phyloP scores from a whole-genome alignment of 2,329 filamentous ascomycete species.

The Septoria linicola region DNA sequence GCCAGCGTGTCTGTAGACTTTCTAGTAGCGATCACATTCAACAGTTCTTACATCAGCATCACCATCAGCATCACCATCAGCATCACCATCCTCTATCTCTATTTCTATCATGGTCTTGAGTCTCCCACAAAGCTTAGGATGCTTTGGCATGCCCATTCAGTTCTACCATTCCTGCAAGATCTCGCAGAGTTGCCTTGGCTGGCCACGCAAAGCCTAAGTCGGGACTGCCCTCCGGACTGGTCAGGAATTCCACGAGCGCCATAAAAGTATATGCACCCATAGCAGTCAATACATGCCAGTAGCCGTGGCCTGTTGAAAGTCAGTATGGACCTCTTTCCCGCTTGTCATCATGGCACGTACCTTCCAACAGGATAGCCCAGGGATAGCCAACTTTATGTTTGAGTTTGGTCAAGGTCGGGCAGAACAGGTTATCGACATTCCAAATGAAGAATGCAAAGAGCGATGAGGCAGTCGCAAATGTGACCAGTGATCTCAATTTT shows the following conservation, averaged over 20 bases:
- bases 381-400: constrained; percentile 68
- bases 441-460: constrained; percentile 67
- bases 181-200: constrained; percentile 20
- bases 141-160: background rate
- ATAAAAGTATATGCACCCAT: constrained; percentile 30
- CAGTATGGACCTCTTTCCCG: background rate
- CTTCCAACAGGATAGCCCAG: constrained; percentile 72
- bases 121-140: background rate
- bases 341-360: background rate
- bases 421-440: constrained; percentile 77
- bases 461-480: constrained; percentile 20
- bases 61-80: no score
- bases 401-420: constrained; percentile 64
- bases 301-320: constrained; percentile 54
- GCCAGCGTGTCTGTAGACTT: no score
- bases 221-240: constrained; percentile 20
- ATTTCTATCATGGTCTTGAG: no score
- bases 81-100: no score
- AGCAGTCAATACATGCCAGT: constrained; percentile 76
- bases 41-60: no score
- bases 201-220: constrained; percentile 31
- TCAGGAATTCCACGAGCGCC: constrained; percentile 31
- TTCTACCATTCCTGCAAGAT: constrained; percentile 4
- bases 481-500: constrained; percentile 45
- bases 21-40: no score